Conservation (phyloP, 1,284 basidiomycete species). For the Heliocybe sulcata region DNA sequence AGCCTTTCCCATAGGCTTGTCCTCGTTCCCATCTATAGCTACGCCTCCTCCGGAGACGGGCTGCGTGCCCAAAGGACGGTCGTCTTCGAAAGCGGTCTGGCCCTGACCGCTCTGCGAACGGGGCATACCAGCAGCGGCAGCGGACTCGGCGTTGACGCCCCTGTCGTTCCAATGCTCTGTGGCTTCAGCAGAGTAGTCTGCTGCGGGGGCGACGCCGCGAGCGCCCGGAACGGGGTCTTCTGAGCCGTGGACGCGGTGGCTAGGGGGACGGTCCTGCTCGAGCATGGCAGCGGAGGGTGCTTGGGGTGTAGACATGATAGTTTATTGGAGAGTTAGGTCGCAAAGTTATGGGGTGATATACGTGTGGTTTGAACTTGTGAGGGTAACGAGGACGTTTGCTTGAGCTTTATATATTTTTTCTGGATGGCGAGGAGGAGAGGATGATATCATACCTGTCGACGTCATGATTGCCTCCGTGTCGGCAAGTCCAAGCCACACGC, state of each 20-base stretch:
- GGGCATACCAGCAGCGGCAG: background rate
- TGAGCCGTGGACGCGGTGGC: constrained; percentile 23
- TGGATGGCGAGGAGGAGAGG: background rate
- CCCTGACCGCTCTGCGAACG: constrained; percentile 11
- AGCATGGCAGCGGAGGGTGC: background rate
- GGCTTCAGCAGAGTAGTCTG: constrained; percentile 21
- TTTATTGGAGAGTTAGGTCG: background rate
- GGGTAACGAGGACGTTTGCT: background rate
- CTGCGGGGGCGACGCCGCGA: constrained; percentile 14
- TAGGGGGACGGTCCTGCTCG: constrained; percentile 1
- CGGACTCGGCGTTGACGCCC: background rate
- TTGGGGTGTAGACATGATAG: background rate
- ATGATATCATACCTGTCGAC: constrained; percentile 1
- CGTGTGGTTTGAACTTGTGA: background rate
- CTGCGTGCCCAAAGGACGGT: constrained; percentile 32
- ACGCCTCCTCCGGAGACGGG: constrained; percentile 35
- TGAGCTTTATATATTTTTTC: background rate
- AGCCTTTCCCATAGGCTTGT: constrained; percentile 36
- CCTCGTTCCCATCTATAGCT: constrained; percentile 32
- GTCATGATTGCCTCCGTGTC: constrained; percentile 1
- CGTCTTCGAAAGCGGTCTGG: constrained; percentile 26
- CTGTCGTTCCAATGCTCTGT: constrained; percentile 12
- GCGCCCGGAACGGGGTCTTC: constrained; percentile 26
- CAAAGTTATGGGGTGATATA: background rate
- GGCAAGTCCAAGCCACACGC: background rate